Conservation (phyloP, 768 basidiomycete genomes). For the Mycena alexandri region DNA sequence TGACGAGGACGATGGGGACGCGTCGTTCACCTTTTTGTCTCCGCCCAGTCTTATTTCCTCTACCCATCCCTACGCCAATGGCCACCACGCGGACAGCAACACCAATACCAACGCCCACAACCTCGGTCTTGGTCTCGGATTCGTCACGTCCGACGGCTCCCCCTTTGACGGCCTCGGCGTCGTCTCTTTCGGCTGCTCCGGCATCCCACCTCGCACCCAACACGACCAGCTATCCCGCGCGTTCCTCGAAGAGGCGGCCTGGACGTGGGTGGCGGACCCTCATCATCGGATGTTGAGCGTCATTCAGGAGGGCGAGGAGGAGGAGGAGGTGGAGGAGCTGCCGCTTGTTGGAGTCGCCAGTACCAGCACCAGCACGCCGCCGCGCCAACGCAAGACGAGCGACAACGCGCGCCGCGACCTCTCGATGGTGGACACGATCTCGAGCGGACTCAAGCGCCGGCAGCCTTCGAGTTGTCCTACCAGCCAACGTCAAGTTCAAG, state of each 20-base stretch:
- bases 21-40: conserved; percentile 14
- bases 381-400: not conserved
- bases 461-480: no score
- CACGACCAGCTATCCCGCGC: conserved; percentile 22
- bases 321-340: not conserved
- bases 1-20: conserved; percentile 9
- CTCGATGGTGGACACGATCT: conserved; percentile 29
- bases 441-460: conserved; percentile 35
- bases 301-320: conserved; percentile 19
- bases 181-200: conserved; percentile 27
- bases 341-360: not conserved
- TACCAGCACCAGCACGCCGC: not conserved
- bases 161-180: conserved; percentile 36
- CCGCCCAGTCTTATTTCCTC: not conserved
- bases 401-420: conserved; percentile 24
- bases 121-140: conserved; percentile 22
- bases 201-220: not conserved
- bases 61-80: no score
- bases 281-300: conserved; percentile 27
- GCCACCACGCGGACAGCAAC: no score
- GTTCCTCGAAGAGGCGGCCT: conserved; percentile 33
- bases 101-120: no score
- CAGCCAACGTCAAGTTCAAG: no score
- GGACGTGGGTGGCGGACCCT: conserved; percentile 31
- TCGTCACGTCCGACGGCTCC: conserved; percentile 34